Percentiles rank a stretch among this genome's conserved stretches.
Evolutionary conservation across 2,329 filamentous ascomycete species (phyloP).

Genomic region (Lecanosticta acicola): DNA sequence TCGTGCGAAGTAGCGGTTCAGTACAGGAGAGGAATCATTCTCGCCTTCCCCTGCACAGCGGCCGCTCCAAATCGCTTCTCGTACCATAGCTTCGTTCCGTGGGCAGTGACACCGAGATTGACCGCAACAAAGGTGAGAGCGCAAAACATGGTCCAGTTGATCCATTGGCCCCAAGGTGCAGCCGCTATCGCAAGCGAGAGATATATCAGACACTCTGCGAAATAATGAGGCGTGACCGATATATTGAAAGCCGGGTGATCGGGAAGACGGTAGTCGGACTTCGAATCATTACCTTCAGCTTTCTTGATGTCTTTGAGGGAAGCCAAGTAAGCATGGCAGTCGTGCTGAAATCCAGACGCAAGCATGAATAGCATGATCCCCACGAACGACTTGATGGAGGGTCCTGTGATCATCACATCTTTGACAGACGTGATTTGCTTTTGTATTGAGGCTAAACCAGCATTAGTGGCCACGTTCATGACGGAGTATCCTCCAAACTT

Average conservation of each 20-base stretch:
- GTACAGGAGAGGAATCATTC: slow-evolving; percentile 64
- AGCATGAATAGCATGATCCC: slow-evolving; percentile 60
- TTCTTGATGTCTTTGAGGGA: slow-evolving; percentile 30
- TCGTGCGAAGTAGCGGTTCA: too few species aligned
- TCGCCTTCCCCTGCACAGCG: slow-evolving; percentile 59
- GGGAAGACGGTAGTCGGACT: slow-evolving; percentile 72
- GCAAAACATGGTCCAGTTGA: slow-evolving; percentile 69
- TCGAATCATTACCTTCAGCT: background rate
- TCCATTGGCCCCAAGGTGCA: slow-evolving; percentile 58
- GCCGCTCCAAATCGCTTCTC: slow-evolving; percentile 64
- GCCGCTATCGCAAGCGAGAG: slow-evolving; percentile 67
- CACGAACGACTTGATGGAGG: slow-evolving; percentile 49
- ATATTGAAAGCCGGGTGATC: slow-evolving; percentile 63
- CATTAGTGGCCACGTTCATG: background rate
- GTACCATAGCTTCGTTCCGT: slow-evolving; percentile 76
- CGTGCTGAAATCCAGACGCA: slow-evolving; percentile 67
- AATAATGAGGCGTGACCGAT: slow-evolving; percentile 84
- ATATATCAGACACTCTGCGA: slow-evolving; percentile 81
- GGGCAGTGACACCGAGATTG: slow-evolving; percentile 78
- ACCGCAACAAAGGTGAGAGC: slow-evolving; percentile 66
- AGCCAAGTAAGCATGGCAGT: slow-evolving; percentile 46
- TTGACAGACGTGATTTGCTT: slow-evolving; percentile 32
- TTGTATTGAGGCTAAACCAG: slow-evolving; percentile 28
- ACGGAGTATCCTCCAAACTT: slow-evolving; percentile 29
- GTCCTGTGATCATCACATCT: slow-evolving; percentile 37